These are phyloP conservation scores for Trifolium repens DNA, from an alignment of 306 rosid genomes.

Conservation along the genomic window DNA sequence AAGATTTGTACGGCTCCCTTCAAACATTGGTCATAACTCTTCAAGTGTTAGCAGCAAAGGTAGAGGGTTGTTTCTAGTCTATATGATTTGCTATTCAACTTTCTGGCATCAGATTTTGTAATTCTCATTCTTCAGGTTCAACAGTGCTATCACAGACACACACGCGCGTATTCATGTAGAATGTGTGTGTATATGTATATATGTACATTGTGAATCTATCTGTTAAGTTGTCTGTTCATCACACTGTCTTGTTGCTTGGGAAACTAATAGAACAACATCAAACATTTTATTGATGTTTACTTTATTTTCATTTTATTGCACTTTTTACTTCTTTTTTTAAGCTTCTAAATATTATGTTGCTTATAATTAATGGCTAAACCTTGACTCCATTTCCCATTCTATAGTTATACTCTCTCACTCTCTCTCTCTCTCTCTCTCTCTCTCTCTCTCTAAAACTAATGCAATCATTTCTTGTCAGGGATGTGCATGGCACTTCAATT, in stretches of 20 bases:
- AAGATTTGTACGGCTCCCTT: constrained; percentile 62
- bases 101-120: constrained; percentile 23
- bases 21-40: constrained; percentile 48
- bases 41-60: constrained; percentile 52
- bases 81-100: constrained; percentile 29
- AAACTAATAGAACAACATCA: constrained; percentile 12
- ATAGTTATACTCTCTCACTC: constrained; percentile 15
- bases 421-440: constrained; percentile 20
- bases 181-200: not conserved
- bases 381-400: constrained; percentile 31
- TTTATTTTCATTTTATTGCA: constrained; percentile 11
- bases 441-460: constrained; percentile 32
- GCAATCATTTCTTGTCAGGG: constrained; percentile 60
- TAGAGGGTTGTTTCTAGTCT: constrained; percentile 53
- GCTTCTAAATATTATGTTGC: constrained; percentile 11
- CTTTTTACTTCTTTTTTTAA: constrained; percentile 4
- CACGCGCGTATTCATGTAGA: not conserved
- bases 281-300: constrained; percentile 15
- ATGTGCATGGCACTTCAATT: constrained; percentile 97
- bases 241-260: constrained; percentile 1
- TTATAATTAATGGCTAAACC: not conserved
- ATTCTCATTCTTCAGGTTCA: constrained; percentile 13
- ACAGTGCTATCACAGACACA: not conserved
- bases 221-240: constrained; percentile 7
- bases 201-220: constrained; percentile 1